A percentile compares a stretch with the other conserved stretches of the same genome.
These are phyloP conservation scores for Macrophomina tecta DNA, from an alignment of 2,329 filamentous ascomycete genomes.

Conservation along the genomic window DNA sequence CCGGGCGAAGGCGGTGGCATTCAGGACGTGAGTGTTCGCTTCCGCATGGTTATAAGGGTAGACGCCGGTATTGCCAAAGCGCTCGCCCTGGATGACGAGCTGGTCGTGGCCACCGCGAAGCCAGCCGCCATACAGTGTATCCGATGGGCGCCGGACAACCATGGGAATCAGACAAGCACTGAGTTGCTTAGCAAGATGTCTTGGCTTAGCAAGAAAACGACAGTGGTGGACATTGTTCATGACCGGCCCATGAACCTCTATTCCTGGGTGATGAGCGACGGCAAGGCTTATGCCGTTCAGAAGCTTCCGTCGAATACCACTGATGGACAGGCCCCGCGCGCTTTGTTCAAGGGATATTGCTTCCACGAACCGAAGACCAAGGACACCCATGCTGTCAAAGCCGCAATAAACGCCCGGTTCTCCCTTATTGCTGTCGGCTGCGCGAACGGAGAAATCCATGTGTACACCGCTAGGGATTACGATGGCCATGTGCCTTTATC, in stretches of 20 bases:
- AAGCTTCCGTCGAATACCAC: conserved; percentile 53
- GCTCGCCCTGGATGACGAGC: conserved; percentile 87
- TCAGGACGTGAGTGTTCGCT: conserved; percentile 85
- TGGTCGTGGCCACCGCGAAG: conserved; percentile 88
- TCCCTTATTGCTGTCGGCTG: conserved; percentile 91
- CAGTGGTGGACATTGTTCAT: conserved; percentile 84
- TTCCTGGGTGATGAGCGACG: conserved; percentile 89
- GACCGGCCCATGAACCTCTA: conserved; percentile 96
- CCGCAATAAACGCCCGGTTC: conserved; percentile 91
- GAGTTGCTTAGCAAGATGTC: conserved; percentile 86
- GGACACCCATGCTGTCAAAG: conserved; percentile 69
- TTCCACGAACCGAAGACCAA: conserved; percentile 76
- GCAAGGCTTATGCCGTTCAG: conserved; percentile 89
- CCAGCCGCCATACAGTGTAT: conserved; percentile 97
- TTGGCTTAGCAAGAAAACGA: conserved; percentile 75
- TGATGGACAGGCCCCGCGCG: conserved; percentile 60
- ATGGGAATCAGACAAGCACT: conserved; percentile 84
- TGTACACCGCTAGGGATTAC: conserved; percentile 95
- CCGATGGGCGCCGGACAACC: conserved; percentile 85
- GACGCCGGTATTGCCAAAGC: conserved; percentile 92
- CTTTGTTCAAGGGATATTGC: conserved; percentile 86
- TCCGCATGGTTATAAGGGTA: conserved; percentile 97
- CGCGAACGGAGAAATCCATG: conserved; percentile 75
- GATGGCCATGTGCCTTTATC: conserved; percentile 89
- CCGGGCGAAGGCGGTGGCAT: conserved; percentile 83